A percentile compares a stretch with the other conserved stretches of the same genome.
phyloP scores from a whole-genome alignment of 2,329 filamentous ascomycete species.

The Lachnellula occidentalis region DNA sequence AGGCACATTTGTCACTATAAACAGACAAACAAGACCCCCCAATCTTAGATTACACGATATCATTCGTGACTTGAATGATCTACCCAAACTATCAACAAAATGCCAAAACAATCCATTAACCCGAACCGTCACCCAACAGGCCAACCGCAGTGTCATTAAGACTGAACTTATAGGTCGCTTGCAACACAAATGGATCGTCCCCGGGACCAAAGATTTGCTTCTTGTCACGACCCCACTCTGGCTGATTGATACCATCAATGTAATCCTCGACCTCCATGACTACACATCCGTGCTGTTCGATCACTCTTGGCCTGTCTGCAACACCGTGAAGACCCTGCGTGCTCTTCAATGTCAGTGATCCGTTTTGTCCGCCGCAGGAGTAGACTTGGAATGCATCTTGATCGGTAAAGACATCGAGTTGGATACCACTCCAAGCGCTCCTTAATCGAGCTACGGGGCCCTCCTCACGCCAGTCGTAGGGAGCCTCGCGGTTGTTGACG shows the following conservation, averaged over 20 bases:
- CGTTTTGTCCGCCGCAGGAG: slow-evolving; percentile 73
- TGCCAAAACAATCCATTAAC: slow-evolving; percentile 2
- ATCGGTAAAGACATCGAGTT: slow-evolving; percentile 74
- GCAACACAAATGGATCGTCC: slow-evolving; percentile 54
- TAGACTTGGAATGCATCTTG: slow-evolving; percentile 88
- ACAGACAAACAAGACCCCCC: too few relatives aligned
- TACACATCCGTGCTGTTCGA: slow-evolving; percentile 74
- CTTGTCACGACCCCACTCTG: slow-evolving; percentile 68
- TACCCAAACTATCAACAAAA: too few relatives aligned
- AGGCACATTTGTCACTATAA: too few relatives aligned
- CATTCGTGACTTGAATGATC: too few relatives aligned
- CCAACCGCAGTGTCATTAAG: slow-evolving; percentile 24
- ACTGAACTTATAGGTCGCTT: slow-evolving; percentile 54
- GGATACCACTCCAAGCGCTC: slow-evolving; percentile 75
- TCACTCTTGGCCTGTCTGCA: slow-evolving; percentile 51
- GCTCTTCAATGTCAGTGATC: slow-evolving; percentile 60
- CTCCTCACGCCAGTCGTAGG: slow-evolving; percentile 58
- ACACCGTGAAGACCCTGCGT: slow-evolving; percentile 60
- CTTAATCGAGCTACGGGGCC: slow-evolving; percentile 61
- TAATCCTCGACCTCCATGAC: slow-evolving; percentile 91
- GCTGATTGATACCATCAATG: slow-evolving; percentile 91
- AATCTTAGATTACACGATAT: too few relatives aligned
- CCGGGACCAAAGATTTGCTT: slow-evolving; percentile 58
- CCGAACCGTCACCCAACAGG: slow-evolving; percentile 15
- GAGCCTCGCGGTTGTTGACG: slow-evolving; percentile 56